Evolutionary conservation across 768 basidiomycete genomes (phyloP).

Genomic region (Holtermannia corniformis): DNA sequence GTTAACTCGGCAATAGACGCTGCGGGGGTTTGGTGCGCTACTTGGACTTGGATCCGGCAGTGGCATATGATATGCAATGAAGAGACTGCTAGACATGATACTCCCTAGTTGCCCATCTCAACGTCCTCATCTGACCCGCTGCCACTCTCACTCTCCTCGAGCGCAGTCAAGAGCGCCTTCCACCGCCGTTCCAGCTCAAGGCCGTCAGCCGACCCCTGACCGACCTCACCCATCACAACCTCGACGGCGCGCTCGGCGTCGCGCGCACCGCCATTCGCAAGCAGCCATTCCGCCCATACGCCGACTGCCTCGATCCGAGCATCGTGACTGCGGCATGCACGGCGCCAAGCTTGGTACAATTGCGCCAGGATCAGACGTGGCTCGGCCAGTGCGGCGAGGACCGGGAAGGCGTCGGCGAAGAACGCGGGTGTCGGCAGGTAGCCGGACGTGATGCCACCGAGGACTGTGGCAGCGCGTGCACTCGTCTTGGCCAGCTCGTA

Average conservation of each 20-base stretch:
- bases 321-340: constrained; percentile 3
- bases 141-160: constrained; percentile 3
- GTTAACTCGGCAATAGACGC: no score
- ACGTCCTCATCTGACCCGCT: constrained; percentile 6
- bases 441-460: not conserved
- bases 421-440: constrained; percentile 11
- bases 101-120: constrained; percentile 6
- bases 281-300: constrained; percentile 11
- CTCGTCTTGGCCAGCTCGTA: not conserved
- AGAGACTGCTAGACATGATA: no score
- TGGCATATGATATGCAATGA: no score
- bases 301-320: constrained; percentile 19
- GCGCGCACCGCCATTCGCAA: constrained; percentile 15
- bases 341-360: constrained; percentile 21
- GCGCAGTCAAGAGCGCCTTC: constrained; percentile 7
- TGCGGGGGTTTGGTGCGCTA: not conserved
- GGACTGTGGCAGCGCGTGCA: not conserved
- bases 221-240: constrained; percentile 13
- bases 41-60: not conserved
- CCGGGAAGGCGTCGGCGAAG: constrained; percentile 13
- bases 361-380: constrained; percentile 6
- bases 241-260: constrained; percentile 18
- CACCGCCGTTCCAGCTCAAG: constrained; percentile 7
- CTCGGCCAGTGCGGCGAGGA: not conserved
- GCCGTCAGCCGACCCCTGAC: constrained; percentile 1